Percentiles rank a stretch among this genome's conserved stretches.
phyloP scores from a whole-genome alignment of 805 yeast genomes.

The Barnettozyma pratensis region DNA sequence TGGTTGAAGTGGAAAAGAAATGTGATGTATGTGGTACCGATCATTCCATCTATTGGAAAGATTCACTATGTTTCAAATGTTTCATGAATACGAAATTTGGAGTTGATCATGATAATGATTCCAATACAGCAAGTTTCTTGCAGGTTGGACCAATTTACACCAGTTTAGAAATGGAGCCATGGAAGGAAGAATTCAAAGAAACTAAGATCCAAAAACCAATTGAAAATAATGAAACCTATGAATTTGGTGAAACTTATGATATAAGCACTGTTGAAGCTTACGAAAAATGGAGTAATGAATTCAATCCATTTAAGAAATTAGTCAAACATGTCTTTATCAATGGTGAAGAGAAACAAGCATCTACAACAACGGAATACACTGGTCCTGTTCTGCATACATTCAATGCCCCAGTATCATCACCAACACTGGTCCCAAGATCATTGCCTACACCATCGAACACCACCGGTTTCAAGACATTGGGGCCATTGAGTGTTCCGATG shows the following conservation, averaged over 20 bases:
- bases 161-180: neutral
- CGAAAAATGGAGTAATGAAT: neutral
- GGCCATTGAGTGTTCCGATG: no score
- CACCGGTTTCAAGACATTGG: no score
- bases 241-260: neutral
- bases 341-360: no score
- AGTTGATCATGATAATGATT: neutral
- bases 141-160: neutral
- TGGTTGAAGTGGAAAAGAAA: neutral
- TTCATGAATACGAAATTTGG: neutral
- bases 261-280: neutral
- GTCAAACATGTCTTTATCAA: no score
- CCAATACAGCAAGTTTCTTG: neutral
- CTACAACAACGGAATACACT: no score
- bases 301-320: constrained; percentile 3
- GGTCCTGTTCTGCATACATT: no score
- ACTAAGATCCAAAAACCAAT: neutral
- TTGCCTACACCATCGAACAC: no score
- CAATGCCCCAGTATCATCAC: no score
- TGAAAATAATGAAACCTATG: neutral
- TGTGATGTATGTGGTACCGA: constrained; percentile 5
- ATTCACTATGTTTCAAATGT: constrained; percentile 14
- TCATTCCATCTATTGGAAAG: constrained; percentile 16
- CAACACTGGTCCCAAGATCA: no score
- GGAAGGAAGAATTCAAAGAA: neutral